Percentiles rank a stretch among this genome's conserved stretches.
phyloP scores from a whole-genome alignment of 2,329 filamentous ascomycete species.

The Scedosporium aurantiacum region DNA sequence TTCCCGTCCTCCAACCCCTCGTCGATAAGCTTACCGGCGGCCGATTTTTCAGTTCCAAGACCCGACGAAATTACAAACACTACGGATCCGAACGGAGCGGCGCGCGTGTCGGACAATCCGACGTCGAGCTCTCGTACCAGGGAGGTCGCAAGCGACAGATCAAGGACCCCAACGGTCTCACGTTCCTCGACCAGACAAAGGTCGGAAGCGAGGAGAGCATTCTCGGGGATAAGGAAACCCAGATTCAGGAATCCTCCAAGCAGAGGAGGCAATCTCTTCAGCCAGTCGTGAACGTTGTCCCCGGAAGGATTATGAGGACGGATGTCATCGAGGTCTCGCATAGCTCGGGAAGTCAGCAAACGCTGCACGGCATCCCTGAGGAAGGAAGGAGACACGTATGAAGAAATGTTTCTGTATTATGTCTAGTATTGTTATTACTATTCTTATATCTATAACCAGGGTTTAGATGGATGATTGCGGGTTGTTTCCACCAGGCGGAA shows the following conservation, averaged over 20 bases:
- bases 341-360: neutral
- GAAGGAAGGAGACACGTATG: neutral
- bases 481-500: too few relatives aligned
- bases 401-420: neutral
- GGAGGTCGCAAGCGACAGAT: conserved; percentile 5
- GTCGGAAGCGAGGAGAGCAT: conserved; percentile 11
- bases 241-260: neutral
- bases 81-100: conserved; percentile 3
- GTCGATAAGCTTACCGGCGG: conserved; percentile 15
- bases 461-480: too few relatives aligned
- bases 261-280: neutral
- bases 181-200: conserved; percentile 10
- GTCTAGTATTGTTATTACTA: neutral
- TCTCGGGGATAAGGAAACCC: neutral
- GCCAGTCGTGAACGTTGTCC: neutral
- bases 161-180: conserved; percentile 9
- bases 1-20: conserved; percentile 22
- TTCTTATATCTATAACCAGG: neutral
- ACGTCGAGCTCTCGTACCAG: conserved; percentile 8
- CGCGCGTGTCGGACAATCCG: neutral
- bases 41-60: conserved; percentile 9
- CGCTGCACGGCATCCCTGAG: neutral
- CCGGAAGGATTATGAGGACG: neutral
- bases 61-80: conserved; percentile 5
- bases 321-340: neutral